A percentile compares a stretch with the other conserved stretches of the same genome.
Evolutionary conservation across 352 stramenopile species (phyloP).

Genomic region (Phytophthora pini): DNA sequence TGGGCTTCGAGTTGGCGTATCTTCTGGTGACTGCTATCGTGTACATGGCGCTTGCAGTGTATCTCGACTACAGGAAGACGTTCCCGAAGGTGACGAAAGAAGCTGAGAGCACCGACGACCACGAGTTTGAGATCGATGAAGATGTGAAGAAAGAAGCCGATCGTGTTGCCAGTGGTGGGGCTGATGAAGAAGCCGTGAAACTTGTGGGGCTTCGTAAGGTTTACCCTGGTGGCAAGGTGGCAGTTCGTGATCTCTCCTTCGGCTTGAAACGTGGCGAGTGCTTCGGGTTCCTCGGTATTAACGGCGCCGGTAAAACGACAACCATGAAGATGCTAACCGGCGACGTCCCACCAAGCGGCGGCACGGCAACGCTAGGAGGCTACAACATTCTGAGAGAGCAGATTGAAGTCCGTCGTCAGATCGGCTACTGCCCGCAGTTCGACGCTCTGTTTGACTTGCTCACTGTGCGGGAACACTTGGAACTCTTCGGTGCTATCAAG

Average conservation of each 20-base stretch:
- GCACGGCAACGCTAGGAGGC: constrained; percentile 44
- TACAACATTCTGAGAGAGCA: constrained; percentile 45
- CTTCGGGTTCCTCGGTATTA: constrained; percentile 95
- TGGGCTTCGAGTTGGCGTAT: constrained; percentile 58
- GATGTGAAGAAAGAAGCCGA: constrained; percentile 50
- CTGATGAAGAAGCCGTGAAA: constrained; percentile 48
- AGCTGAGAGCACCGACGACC: constrained; percentile 32
- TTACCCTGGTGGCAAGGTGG: constrained; percentile 79
- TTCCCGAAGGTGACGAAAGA: constrained; percentile 57
- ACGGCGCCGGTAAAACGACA: constrained; percentile 95
- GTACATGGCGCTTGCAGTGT: constrained; percentile 49
- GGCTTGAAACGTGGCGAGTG: constrained; percentile 84
- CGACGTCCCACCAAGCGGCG: constrained; percentile 66
- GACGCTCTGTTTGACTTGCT: constrained; percentile 86
- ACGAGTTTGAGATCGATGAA: constrained; percentile 38
- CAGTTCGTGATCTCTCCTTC: constrained; percentile 74
- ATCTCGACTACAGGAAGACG: constrained; percentile 61
- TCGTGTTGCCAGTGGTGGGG: constrained; percentile 38
- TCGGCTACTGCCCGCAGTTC: constrained; percentile 95
- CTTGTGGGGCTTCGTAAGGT: constrained; percentile 73
- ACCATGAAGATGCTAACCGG: constrained; percentile 95
- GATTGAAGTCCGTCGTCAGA: constrained; percentile 65
- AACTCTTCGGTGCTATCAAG: constrained; percentile 93
- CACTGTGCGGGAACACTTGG: constrained; percentile 87
- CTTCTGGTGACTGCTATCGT: constrained; percentile 40